Evolutionary conservation across 139 green algal genomes (phyloP), one percentile per base, ranked within the genome.

Genomic region (Zygnema circumcarinatum): DNA sequence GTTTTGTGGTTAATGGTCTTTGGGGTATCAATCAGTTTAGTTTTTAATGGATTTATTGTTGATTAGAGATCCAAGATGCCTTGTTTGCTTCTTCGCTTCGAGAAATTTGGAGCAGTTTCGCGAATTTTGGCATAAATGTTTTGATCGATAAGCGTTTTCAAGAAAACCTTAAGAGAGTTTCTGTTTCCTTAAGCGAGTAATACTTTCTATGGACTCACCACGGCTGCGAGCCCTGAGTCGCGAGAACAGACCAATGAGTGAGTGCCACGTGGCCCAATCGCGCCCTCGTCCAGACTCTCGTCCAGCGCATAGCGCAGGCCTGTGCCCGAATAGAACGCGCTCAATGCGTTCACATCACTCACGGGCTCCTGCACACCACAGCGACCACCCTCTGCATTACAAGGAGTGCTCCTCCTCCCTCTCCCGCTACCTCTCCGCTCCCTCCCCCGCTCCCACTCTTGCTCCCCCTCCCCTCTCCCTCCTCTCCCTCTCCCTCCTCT

Each of bases 211-310:
- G 11, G 7, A 78, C 69, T 41, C 16, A 40, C 74, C 39, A 81
- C 74, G 20, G 74, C 74, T 72, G 74, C 74, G n/a, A 81, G 25
- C 0, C 74, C 74, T 31, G 74, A 81, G 31, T 81, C 74, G 31
- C 42, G 74, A 62, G 32, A 68, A 1, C 29, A 0, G 33, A 32
- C 29, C 25, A 81, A 53, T 1, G 74, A n/a, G 74, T 39, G 33
- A 22, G 74, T 69, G 74, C 29, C 39, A 81, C 36, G 7, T 78
- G 36, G 69, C 16, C 69, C 36, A 69, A 32, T 36, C n/a, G 2
- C 25, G 67, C 92, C 93, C 67, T 96, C 94, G 52, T 98, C 95
- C 39, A 98, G 42, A 0, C 86, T 95, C 88, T 98, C 96, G 62
- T 98, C 96, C 36, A 98, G 89, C 0, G 95, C 96, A 1, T 96